Conservation (phyloP, 305 asterid genomes). For the Solanum hybrid region DNA sequence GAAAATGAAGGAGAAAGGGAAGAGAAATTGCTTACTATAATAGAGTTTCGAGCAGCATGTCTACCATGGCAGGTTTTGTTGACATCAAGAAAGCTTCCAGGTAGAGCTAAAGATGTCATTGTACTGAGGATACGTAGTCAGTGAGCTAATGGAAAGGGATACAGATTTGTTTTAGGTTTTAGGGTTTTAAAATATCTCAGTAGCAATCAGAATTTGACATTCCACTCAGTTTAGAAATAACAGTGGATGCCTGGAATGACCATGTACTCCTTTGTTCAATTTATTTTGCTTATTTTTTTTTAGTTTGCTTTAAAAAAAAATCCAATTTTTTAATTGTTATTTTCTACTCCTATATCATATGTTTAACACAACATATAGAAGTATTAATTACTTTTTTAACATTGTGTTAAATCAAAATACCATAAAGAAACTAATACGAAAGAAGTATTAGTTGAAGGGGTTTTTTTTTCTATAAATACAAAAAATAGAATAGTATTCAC, state of each 20-base stretch:
- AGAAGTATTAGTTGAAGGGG: neutral
- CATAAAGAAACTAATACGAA: neutral
- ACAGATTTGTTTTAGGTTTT: neutral
- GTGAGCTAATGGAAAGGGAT: neutral
- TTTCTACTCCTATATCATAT: neutral
- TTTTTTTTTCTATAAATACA: neutral
- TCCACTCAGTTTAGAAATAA: neutral
- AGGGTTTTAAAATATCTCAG: neutral
- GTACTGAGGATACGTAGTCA: neutral
- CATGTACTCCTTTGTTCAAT: neutral
- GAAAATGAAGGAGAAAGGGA: neutral
- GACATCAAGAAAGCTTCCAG: slow-evolving; percentile 29
- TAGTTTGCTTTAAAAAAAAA: neutral
- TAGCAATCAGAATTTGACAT: neutral
- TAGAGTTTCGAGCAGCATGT: neutral
- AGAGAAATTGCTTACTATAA: slow-evolving; percentile 28
- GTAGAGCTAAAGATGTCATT: slow-evolving; percentile 53
- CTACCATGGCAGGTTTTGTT: slow-evolving; percentile 5
- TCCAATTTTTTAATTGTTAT: too few relatives aligned
- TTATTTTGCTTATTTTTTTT: too few relatives aligned
- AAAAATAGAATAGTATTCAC: neutral
- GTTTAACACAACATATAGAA: neutral
- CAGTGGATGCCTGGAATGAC: neutral
- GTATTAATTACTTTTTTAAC: neutral
- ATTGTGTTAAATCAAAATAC: neutral